Conservation (phyloP, 352 stramenopile genomes). For the Hyaloperonospora arabidopsidis region DNA sequence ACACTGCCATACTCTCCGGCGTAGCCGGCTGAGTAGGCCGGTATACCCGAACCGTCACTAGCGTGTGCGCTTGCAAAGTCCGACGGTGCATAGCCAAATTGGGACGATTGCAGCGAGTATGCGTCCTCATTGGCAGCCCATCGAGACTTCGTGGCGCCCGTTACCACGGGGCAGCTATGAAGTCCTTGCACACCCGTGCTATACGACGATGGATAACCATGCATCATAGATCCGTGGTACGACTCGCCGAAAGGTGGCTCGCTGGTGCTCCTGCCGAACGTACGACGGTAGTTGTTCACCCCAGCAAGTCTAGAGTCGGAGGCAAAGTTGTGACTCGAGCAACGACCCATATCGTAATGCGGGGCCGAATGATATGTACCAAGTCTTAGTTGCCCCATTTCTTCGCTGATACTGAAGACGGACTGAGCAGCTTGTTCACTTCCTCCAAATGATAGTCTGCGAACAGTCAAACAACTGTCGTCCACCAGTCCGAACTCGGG, state of each 20-base stretch:
- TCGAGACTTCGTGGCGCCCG: slow-evolving; percentile 17
- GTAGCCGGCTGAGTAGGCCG: slow-evolving; percentile 17
- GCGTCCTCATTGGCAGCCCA: slow-evolving; percentile 21
- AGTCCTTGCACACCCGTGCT: slow-evolving; percentile 11
- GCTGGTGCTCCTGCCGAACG: slow-evolving; percentile 24
- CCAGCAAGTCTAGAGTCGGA: slow-evolving; percentile 10
- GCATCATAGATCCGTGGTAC: slow-evolving; percentile 21
- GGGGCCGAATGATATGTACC: slow-evolving; percentile 20
- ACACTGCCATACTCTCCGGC: slow-evolving; percentile 16
- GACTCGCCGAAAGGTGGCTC: slow-evolving; percentile 23
- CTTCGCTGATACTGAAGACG: slow-evolving; percentile 23
- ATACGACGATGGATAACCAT: slow-evolving; percentile 25
- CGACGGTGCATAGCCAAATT: slow-evolving; percentile 23
- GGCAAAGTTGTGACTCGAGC: slow-evolving; percentile 7
- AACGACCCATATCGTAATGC: slow-evolving; percentile 13
- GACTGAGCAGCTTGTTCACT: slow-evolving; percentile 13
- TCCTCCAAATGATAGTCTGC: slow-evolving; percentile 18
- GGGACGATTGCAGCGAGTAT: slow-evolving; percentile 19
- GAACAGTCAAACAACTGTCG: slow-evolving; percentile 7
- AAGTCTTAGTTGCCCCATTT: slow-evolving; percentile 25
- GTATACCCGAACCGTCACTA: slow-evolving; percentile 9
- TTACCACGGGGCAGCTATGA: slow-evolving; percentile 20
- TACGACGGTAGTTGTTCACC: slow-evolving; percentile 14
- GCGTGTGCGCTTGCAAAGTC: slow-evolving; percentile 20
- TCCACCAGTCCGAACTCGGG: slow-evolving; percentile 44